Conservation (phyloP, 306 rosid species). For the Sicyos edulis region DNA sequence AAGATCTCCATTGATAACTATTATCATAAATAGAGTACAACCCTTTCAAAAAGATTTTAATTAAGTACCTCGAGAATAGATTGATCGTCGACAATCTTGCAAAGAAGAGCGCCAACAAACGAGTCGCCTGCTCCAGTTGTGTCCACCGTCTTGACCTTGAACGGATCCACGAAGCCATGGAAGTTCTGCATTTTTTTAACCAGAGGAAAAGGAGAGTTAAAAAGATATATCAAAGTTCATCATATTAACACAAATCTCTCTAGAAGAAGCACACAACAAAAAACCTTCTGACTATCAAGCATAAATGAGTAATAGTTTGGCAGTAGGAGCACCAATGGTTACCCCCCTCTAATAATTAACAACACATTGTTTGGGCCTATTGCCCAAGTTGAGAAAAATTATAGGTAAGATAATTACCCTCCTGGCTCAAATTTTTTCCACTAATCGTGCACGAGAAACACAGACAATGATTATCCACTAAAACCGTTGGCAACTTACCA, state of each 20-base stretch:
- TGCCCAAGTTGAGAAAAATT: too few relatives aligned
- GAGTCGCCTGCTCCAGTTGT: slow-evolving; percentile 98
- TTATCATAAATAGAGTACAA: background rate
- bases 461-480: too few relatives aligned
- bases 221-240: too few relatives aligned
- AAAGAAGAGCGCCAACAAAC: slow-evolving; percentile 71
- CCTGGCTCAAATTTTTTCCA: too few relatives aligned
- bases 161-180: slow-evolving; percentile 68
- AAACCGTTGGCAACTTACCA: too few relatives aligned
- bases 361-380: too few relatives aligned
- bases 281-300: background rate
- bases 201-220: background rate
- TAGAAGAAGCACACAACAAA: too few relatives aligned
- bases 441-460: too few relatives aligned
- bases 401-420: too few relatives aligned
- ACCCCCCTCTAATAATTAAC: too few relatives aligned
- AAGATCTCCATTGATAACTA: background rate
- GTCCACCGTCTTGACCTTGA: slow-evolving; percentile 62
- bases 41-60: background rate
- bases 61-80: slow-evolving; percentile 61
- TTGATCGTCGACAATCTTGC: slow-evolving; percentile 79
- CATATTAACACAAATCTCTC: slow-evolving; percentile 15
- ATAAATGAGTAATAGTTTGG: too few relatives aligned
- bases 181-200: slow-evolving; percentile 39
- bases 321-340: too few relatives aligned